phyloP scores from a whole-genome alignment of 2,329 filamentous ascomycete species.

The Aspergillus neoniger region DNA sequence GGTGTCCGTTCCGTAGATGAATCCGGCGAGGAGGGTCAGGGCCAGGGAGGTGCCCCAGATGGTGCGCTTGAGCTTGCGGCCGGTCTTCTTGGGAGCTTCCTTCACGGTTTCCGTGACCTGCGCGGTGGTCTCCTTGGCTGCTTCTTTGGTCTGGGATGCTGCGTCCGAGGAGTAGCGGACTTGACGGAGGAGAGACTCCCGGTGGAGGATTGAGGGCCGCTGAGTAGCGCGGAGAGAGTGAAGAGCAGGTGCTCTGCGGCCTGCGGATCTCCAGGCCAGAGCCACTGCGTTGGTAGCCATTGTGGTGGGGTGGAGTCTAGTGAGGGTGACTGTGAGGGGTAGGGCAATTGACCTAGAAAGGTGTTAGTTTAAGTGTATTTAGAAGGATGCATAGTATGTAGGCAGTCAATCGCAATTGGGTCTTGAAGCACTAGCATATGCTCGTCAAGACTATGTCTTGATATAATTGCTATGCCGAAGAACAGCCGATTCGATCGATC shows the following conservation, averaged over 20 bases:
- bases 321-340: not conserved
- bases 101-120: conserved; percentile 21
- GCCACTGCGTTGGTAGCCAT: conserved; percentile 27
- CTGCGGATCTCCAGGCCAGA: conserved; percentile 30
- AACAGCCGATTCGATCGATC: not conserved
- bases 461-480: not conserved
- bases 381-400: no score
- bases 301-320: not conserved
- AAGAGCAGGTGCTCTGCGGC: conserved; percentile 28
- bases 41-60: conserved; percentile 55
- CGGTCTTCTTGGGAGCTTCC: conserved; percentile 33
- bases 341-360: conserved; percentile 1
- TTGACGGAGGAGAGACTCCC: not conserved
- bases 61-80: conserved; percentile 30
- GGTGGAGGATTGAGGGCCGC: conserved; percentile 25
- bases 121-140: conserved; percentile 10
- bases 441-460: not conserved
- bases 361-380: not conserved
- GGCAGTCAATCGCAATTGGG: not conserved
- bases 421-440: not conserved
- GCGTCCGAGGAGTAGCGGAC: conserved; percentile 21
- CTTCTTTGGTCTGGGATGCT: conserved; percentile 11
- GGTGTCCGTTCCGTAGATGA: conserved; percentile 74
- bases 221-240: conserved; percentile 27
- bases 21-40: conserved; percentile 53